These are phyloP conservation scores for Petunia secreta DNA, from an alignment of 257 asterid genomes.

Conservation along the genomic window DNA sequence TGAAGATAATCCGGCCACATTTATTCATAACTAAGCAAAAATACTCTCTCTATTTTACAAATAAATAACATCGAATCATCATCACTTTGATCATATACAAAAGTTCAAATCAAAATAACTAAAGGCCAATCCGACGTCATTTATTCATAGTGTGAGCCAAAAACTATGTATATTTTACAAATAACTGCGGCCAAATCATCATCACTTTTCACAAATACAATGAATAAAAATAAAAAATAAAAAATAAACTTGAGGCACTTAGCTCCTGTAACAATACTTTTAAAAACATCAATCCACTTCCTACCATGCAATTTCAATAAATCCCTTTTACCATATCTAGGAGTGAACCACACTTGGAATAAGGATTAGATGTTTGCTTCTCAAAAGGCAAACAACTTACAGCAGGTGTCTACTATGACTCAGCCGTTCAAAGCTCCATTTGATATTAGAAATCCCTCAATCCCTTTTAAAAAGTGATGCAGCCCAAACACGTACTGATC, in stretches of 20 bases:
- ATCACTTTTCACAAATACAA: no score
- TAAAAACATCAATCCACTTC: neutral
- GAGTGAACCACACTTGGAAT: neutral
- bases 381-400: neutral
- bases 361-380: slow-evolving; percentile 10
- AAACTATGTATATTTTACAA: no score
- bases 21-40: no score
- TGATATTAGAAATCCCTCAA: neutral
- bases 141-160: no score
- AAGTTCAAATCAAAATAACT: no score
- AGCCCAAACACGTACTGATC: no score
- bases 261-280: neutral
- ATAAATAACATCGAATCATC: no score
- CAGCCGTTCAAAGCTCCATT: neutral
- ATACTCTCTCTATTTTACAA: no score
- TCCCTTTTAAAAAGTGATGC: neutral
- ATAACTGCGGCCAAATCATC: no score
- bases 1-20: no score
- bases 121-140: no score
- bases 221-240: neutral
- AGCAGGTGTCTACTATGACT: neutral
- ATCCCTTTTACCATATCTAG: neutral
- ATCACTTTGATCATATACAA: no score
- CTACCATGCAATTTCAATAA: neutral
- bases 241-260: neutral